Percentiles rank a stretch among this genome's conserved stretches.
Evolutionary conservation across 2,329 filamentous ascomycete species (phyloP).

Genomic region (Colletotrichum zoysiae): DNA sequence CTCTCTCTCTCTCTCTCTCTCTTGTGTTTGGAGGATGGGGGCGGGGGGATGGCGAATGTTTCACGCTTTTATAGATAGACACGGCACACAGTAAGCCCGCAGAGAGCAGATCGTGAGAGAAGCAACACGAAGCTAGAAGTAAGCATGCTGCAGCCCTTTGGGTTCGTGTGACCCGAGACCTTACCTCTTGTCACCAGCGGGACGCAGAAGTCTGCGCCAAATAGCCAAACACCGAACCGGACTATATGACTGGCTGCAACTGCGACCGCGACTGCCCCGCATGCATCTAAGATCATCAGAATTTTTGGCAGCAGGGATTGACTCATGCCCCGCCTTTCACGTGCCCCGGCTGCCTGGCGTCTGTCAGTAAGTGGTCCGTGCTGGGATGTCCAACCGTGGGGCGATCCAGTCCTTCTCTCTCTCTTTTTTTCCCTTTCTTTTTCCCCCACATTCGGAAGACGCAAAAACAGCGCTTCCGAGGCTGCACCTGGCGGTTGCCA

Average conservation of each 20-base stretch:
- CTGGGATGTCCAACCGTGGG: constrained; percentile 14
- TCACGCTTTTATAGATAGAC: constrained; percentile 27
- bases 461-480: constrained; percentile 30
- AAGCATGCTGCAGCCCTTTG: constrained; percentile 22
- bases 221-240: constrained; percentile 1
- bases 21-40: not conserved
- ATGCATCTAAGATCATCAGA: constrained; percentile 42
- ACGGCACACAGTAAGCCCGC: constrained; percentile 9
- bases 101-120: constrained; percentile 17
- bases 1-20: not conserved
- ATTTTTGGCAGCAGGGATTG: constrained; percentile 38
- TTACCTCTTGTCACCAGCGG: not conserved
- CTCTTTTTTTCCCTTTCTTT: not conserved
- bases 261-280: constrained; percentile 32
- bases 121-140: constrained; percentile 25
- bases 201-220: constrained; percentile 10
- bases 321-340: constrained; percentile 41
- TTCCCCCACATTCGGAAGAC: not conserved
- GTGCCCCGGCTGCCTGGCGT: constrained; percentile 13
- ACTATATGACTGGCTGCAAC: not conserved
- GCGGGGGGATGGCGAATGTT: not conserved
- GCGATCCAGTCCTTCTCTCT: not conserved
- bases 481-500: constrained; percentile 3
- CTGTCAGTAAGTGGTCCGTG: constrained; percentile 23
- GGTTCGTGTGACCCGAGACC: constrained; percentile 23